Percentiles rank a stretch among this genome's conserved stretches.
Conservation (phyloP, 1,139 yeast genomes). For the Pichia cactophila region DNA sequence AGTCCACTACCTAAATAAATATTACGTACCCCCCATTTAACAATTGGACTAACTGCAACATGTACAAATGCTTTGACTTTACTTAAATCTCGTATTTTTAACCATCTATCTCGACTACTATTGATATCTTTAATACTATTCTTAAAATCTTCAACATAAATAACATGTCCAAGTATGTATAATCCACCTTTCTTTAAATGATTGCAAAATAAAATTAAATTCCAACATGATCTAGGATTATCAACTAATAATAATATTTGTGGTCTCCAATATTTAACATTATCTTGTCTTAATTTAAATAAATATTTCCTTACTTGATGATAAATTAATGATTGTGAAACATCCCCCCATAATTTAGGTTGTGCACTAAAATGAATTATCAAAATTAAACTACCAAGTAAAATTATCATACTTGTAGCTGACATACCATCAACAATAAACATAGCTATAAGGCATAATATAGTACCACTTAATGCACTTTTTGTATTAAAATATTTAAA, state of each 20-base stretch:
- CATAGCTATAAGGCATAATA: conserved; percentile 74
- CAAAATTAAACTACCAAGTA: conserved; percentile 58
- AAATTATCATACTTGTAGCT: conserved; percentile 67
- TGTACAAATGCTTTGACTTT: conserved; percentile 90
- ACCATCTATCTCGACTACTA: conserved; percentile 76
- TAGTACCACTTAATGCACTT: conserved; percentile 74
- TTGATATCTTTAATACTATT: conserved; percentile 59
- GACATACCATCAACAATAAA: conserved; percentile 87
- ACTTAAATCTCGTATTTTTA: conserved; percentile 65
- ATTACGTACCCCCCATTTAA: conserved; percentile 95
- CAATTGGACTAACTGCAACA: conserved; percentile 75
- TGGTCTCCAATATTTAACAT: conserved; percentile 96
- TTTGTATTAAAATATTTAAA: conserved; percentile 76
- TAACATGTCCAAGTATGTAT: conserved; percentile 86
- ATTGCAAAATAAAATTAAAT: conserved; percentile 86
- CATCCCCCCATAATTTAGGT: conserved; percentile 97
- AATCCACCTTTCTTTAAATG: conserved; percentile 92
- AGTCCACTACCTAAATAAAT: conserved; percentile 87
- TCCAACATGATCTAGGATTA: conserved; percentile 88
- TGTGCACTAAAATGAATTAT: conserved; percentile 85
- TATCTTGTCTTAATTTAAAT: conserved; percentile 74
- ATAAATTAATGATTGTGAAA: conserved; percentile 85
- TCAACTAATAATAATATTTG: conserved; percentile 83
- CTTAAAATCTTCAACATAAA: conserved; percentile 47
- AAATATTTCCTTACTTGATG: conserved; percentile 93